Conservation (phyloP, 179 eudicot genomes). For the Beta lomatogona region DNA sequence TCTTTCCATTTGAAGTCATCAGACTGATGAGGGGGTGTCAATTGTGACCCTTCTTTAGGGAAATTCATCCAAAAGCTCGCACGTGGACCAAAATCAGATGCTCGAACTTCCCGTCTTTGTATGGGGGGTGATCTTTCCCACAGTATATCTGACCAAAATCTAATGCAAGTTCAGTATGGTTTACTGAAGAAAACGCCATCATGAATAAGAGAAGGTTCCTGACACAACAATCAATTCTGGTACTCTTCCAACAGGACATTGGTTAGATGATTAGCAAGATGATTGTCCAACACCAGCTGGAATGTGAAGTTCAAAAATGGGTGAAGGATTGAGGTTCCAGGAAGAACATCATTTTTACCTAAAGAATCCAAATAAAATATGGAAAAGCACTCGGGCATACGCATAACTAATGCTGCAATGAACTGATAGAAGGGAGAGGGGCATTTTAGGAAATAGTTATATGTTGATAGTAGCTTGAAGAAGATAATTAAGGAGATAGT, state of each 20-base stretch:
- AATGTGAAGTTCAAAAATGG: not conserved
- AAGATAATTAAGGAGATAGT: not conserved
- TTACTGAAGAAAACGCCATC: constrained; percentile 8
- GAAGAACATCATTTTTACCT: not conserved
- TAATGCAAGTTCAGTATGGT: constrained; percentile 42
- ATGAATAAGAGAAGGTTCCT: not conserved
- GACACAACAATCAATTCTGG: constrained; percentile 1
- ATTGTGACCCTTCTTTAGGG: constrained; percentile 92
- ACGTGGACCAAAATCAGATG: constrained; percentile 84
- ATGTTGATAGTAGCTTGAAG: not conserved
- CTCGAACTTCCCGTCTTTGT: constrained; percentile 84
- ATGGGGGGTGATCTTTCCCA: constrained; percentile 98
- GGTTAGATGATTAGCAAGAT: not conserved
- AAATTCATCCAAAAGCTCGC: constrained; percentile 99
- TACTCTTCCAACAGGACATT: not conserved
- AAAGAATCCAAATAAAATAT: not conserved
- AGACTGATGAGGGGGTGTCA: constrained; percentile 90
- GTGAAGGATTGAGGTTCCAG: not conserved
- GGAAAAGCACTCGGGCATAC: not conserved
- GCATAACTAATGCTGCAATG: no score
- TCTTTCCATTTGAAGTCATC: constrained; percentile 98
- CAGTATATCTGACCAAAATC: constrained; percentile 76
- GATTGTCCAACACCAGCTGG: not conserved
- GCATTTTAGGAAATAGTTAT: not conserved
- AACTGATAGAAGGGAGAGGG: not conserved